Evolutionary conservation across 345 rosid genomes (phyloP), one percentile per base, ranked within the genome.

Genomic region (Aquilaria yunnanensis): DNA sequence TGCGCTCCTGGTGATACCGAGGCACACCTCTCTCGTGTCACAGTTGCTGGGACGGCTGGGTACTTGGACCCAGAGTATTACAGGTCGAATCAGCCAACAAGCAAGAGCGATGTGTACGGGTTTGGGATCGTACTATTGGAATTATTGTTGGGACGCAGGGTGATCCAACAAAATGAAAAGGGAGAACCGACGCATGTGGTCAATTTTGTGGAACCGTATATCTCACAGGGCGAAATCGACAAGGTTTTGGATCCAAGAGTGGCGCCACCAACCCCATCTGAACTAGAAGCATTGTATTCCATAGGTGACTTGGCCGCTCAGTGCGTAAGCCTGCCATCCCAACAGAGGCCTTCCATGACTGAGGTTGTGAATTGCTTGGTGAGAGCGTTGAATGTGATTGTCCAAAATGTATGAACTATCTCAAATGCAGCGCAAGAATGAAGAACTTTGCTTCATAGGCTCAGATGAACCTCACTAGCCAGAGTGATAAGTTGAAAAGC

Each of bases 51-150:
- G 0, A 85, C 88, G 0, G 63, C 81, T 0, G 91, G 91, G 29
- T 85, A 85, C 61, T 71, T 83, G 3, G 91, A 85, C 67, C 88
- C 84, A 0, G 91, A 85, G 41, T 83, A 83, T 48, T 86, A 79
- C 60, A 79, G 76, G 4, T 81, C 72, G 55, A 79, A 77, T 34
- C 86, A 83, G 52, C 64, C 83, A 12, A 81, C 86, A 1, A 85
- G 79, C 54, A 79, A 79, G 74, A 85, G 92, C 37, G 85, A 85
- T 23, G 86, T 83, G 3, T 85, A 83, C 8, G 83, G 88, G 63
- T 85, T 81, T 9, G 43, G 92, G 7, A 85, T 85, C 47, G 86
- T 85, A 48, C 53, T 85, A 57, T 57, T 85, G 16, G 85, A 81
- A 79, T 49, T 83, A 3, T 41, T 83, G 72, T 81, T 88, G 1